Conservation (phyloP, 2,329 filamentous ascomycete species). For the Tolypocladium tropicale region DNA sequence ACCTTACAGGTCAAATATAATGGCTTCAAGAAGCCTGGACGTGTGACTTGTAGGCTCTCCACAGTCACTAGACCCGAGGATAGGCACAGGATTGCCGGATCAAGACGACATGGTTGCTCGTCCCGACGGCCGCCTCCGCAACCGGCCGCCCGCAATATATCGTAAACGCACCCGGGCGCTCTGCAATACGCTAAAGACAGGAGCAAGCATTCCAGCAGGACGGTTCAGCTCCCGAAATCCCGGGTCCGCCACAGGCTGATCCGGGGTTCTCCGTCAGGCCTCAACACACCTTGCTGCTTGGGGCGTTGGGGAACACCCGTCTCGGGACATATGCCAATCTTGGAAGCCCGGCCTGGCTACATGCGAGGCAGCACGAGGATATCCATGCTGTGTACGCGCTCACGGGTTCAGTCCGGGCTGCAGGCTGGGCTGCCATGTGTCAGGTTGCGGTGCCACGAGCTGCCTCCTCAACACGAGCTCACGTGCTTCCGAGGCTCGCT, state of each 20-base stretch:
- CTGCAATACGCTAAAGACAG: too few species aligned
- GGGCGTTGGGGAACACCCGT: background rate
- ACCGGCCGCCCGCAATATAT: too few species aligned
- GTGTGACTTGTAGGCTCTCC: too few species aligned
- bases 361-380: background rate
- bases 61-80: background rate
- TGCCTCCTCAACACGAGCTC: constrained; percentile 3
- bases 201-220: background rate
- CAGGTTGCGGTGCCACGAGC: background rate
- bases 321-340: constrained; percentile 3
- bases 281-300: background rate
- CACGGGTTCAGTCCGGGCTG: background rate
- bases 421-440: background rate
- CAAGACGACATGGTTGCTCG: background rate
- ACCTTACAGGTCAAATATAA: background rate
- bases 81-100: background rate
- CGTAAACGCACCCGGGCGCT: background rate
- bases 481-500: constrained; percentile 2
- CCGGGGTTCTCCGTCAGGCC: background rate
- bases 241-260: background rate
- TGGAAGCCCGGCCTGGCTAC: background rate
- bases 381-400: background rate
- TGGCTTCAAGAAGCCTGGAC: too few species aligned
- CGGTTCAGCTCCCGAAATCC: background rate
- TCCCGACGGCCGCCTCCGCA: background rate